Evolutionary conservation across 2,329 filamentous ascomycete genomes (phyloP).

Genomic region (Clonostachys solani): DNA sequence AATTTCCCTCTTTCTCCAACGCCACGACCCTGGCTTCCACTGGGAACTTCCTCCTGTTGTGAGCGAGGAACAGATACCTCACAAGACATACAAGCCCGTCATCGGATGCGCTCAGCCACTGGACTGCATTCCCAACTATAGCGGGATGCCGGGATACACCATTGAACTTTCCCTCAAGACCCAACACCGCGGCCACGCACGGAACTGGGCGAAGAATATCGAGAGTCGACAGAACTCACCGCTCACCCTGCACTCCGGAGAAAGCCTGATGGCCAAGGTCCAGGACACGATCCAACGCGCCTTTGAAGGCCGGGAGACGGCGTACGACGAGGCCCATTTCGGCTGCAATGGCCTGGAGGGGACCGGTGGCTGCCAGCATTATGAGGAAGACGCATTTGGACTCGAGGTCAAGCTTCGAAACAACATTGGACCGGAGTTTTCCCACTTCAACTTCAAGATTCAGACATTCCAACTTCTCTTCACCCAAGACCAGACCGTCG

Average conservation of each 20-base stretch:
- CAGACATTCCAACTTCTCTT: slow-evolving; percentile 40
- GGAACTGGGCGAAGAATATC: slow-evolving; percentile 34
- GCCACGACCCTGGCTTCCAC: slow-evolving; percentile 43
- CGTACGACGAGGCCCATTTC: slow-evolving; percentile 32
- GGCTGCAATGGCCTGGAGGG: slow-evolving; percentile 27
- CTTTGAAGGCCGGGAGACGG: slow-evolving; percentile 32
- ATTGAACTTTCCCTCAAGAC: slow-evolving; percentile 41
- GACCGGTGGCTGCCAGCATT: slow-evolving; percentile 29
- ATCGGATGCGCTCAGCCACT: slow-evolving; percentile 37
- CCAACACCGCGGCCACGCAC: slow-evolving; percentile 23
- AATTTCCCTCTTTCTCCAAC: slow-evolving; percentile 43
- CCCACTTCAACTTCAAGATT: slow-evolving; percentile 35
- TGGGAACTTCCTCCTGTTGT: slow-evolving; percentile 39
- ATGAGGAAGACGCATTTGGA: slow-evolving; percentile 37
- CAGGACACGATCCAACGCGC: slow-evolving; percentile 33
- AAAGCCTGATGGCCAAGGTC: slow-evolving; percentile 40
- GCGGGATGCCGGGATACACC: slow-evolving; percentile 43
- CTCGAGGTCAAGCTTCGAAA: slow-evolving; percentile 42
- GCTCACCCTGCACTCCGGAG: slow-evolving; percentile 37
- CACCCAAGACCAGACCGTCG: slow-evolving; percentile 29
- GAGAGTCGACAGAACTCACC: slow-evolving; percentile 43
- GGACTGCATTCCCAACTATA: slow-evolving; percentile 42
- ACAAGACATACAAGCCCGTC: slow-evolving; percentile 32
- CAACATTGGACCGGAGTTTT: slow-evolving; percentile 42
- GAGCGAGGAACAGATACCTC: slow-evolving; percentile 26